Percentiles rank a stretch among this genome's conserved stretches.
Evolutionary conservation across 2,329 filamentous ascomycete genomes (phyloP).

Genomic region (Colletotrichum liaoningense): DNA sequence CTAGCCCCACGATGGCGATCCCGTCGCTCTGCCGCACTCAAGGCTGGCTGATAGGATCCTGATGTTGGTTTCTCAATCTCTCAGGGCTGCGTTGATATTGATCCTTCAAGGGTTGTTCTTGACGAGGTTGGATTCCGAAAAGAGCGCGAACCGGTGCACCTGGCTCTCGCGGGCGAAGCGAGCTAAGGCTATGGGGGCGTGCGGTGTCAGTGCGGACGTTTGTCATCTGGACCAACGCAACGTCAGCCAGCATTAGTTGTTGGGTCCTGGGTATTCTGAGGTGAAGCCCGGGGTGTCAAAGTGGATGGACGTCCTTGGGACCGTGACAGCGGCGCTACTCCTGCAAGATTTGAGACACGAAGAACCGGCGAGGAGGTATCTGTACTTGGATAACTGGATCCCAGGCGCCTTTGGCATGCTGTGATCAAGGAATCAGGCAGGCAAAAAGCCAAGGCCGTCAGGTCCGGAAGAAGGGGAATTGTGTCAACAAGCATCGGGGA

Average conservation of each 20-base stretch:
- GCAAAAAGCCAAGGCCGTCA: not conserved
- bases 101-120: not conserved
- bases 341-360: not conserved
- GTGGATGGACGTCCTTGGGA: not conserved
- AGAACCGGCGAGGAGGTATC: not conserved
- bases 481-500: not conserved
- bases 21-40: constrained; percentile 16
- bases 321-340: not conserved
- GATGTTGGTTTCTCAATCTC: constrained; percentile 7
- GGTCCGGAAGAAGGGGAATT: not conserved
- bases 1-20: constrained; percentile 24
- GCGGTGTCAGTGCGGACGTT: not conserved
- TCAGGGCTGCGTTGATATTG: constrained; percentile 4
- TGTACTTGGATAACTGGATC: constrained; percentile 1
- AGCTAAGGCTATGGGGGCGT: constrained; percentile 13
- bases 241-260: constrained; percentile 17
- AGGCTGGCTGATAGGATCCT: not conserved
- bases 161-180: constrained; percentile 12
- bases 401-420: not conserved
- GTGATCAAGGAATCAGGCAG: not conserved
- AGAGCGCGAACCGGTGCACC: constrained; percentile 7
- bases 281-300: not conserved
- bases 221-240: constrained; percentile 6
- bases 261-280: not conserved
- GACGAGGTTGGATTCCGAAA: constrained; percentile 21